Evolutionary conservation across 1,139 yeast genomes (phyloP).

Genomic region (Debaryomyces fabryi): DNA sequence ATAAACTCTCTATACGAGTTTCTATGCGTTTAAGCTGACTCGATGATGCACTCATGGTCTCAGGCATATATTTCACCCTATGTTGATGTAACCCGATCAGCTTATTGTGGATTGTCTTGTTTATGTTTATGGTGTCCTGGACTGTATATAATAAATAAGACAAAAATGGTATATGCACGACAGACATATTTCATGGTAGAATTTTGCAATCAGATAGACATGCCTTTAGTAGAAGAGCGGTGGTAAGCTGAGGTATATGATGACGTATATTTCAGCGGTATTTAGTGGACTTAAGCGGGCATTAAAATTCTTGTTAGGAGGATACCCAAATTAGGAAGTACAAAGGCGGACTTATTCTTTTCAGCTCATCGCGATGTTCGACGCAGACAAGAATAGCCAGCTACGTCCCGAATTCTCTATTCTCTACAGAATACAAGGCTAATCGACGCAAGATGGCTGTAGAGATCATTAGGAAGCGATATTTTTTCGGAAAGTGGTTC

Average conservation of each 20-base stretch:
- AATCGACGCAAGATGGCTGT: background rate
- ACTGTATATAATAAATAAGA: background rate
- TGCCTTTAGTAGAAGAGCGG: background rate
- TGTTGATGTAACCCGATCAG: background rate
- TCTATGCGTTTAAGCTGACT: slow-evolving; percentile 14
- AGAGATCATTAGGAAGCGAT: background rate
- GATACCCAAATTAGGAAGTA: background rate
- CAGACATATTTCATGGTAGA: background rate
- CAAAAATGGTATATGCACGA: background rate
- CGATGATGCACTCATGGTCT: slow-evolving; percentile 11
- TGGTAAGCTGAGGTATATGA: background rate
- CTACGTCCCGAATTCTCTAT: background rate
- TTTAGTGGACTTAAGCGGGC: background rate
- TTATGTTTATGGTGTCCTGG: background rate
- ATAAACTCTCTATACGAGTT: slow-evolving; percentile 14
- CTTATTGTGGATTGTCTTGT: slow-evolving; percentile 5
- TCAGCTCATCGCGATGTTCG: background rate
- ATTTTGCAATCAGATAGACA: background rate
- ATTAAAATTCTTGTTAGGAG: background rate
- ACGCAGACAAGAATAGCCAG: background rate
- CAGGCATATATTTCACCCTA: background rate
- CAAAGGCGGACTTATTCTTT: background rate
- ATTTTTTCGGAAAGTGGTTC: background rate
- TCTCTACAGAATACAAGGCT: background rate
- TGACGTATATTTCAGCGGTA: background rate